Base-by-base conservation (phyloP, 495 filamentous ascomycete genomes). In the Xanthoparmelia taractica region DNA sequence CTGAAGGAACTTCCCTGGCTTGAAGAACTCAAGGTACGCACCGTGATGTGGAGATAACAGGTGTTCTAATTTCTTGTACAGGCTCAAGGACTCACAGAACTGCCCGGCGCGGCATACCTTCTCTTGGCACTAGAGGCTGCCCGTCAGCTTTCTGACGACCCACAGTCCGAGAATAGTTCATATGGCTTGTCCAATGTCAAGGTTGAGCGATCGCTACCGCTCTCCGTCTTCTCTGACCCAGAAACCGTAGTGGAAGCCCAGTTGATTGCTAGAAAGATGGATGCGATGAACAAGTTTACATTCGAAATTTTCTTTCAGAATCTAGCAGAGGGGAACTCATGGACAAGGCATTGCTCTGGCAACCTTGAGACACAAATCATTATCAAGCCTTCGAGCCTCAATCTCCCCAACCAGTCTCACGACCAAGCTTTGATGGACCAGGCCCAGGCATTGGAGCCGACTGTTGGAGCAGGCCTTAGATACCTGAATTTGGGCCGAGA, bases 51-150 rank as follows among this genome's bases (percentile, higher is more conserved):
- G 25, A 8, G 20, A 3, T 23, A 25, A 52, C 15, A 6, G 3
- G 31, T 38, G 47, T 33, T 1, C 34, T 59, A 11, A 57, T 29
- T 12, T 7, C 7, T 40, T 17, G 12, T 38, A 8, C 27, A 58
- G 63, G 60, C 25, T 23, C 5, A 37, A 36, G 54, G 43, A 6
- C 43, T 38, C 36, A 25, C 20, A 1, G 43, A 43, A 4, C 20
- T 68, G 6, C 47, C 60, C 7, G 25, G 56, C 12, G 63, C 45
- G 18, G 47, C 54, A 3, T 66, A 33, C 33, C 8, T 68, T n/a
- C 57, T 61, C 20, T 66, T 64, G 67, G 56, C 57, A 0, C n/a
- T 63, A 13, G 67, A 68, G 52, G 67, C 67, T 55, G 29, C 60
- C 0, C 38, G 60, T n/a, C 67, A 68, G 58, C 37, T 52, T 11